Conservation (phyloP, 1,284 basidiomycete species). For the Rhodofomes roseus region DNA sequence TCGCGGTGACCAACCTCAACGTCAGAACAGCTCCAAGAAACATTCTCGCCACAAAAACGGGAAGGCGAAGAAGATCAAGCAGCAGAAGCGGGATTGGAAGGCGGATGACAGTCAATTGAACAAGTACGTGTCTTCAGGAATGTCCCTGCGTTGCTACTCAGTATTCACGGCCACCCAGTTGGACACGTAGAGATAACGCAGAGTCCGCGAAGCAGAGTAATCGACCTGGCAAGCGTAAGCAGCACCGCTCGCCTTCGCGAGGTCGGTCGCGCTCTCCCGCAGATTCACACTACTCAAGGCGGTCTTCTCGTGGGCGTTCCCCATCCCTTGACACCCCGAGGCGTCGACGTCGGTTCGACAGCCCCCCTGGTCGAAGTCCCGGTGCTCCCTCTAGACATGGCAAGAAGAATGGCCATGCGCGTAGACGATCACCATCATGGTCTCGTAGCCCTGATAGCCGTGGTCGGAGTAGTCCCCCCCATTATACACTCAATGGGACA, state of each 20-base stretch:
- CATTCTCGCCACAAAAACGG: slow-evolving; percentile 35
- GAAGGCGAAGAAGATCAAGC: slow-evolving; percentile 32
- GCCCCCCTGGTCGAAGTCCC: slow-evolving; percentile 37
- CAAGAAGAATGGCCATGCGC: slow-evolving; percentile 18
- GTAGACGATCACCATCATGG: slow-evolving; percentile 22
- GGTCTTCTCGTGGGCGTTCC: slow-evolving; percentile 62
- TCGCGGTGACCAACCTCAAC: slow-evolving; percentile 27
- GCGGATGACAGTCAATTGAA: slow-evolving; percentile 63
- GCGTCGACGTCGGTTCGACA: slow-evolving; percentile 47
- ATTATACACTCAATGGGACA: slow-evolving; percentile 25
- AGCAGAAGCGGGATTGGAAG: slow-evolving; percentile 51
- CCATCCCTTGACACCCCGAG: slow-evolving; percentile 52
- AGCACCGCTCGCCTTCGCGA: slow-evolving; percentile 43
- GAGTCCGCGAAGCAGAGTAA: slow-evolving; percentile 12
- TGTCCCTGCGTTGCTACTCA: slow-evolving; percentile 6
- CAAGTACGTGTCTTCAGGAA: slow-evolving; percentile 47
- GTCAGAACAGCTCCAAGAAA: slow-evolving; percentile 28
- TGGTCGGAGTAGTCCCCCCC: slow-evolving; percentile 14
- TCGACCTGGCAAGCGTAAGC: slow-evolving; percentile 20
- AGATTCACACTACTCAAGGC: slow-evolving; percentile 58
- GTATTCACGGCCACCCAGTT: slow-evolving; percentile 20
- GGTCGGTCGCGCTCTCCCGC: slow-evolving; percentile 45
- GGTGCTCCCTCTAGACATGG: slow-evolving; percentile 19
- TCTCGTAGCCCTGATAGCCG: slow-evolving; percentile 11
- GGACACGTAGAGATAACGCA: slow-evolving; percentile 30